These are phyloP conservation scores for Fagopyrum homotropicum DNA, from an alignment of 148 eudicot genomes.

Conservation along the genomic window DNA sequence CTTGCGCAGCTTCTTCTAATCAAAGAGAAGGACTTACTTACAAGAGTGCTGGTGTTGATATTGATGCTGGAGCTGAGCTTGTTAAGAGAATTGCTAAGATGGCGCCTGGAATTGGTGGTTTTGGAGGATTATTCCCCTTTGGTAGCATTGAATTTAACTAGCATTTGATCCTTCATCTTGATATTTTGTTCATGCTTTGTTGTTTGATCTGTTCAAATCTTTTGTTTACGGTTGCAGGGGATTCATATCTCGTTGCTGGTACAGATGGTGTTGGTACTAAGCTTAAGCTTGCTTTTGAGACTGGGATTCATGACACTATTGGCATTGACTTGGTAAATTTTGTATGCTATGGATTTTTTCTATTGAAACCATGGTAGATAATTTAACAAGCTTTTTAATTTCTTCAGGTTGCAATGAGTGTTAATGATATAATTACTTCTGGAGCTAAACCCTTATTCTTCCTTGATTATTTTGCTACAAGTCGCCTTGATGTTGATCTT, in stretches of 20 bases:
- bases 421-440: constrained; percentile 89
- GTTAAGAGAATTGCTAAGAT: constrained; percentile 74
- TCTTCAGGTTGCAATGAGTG: constrained; percentile 94
- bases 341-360: neutral
- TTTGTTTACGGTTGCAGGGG: constrained; percentile 38
- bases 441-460: constrained; percentile 94
- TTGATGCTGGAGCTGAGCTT: constrained; percentile 90
- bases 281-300: constrained; percentile 88
- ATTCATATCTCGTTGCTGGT: constrained; percentile 92
- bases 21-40: constrained; percentile 47
- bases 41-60: constrained; percentile 87
- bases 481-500: constrained; percentile 87
- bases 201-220: neutral
- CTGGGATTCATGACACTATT: constrained; percentile 87
- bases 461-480: constrained; percentile 91
- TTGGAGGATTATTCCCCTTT: constrained; percentile 77
- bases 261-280: constrained; percentile 99
- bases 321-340: constrained; percentile 83
- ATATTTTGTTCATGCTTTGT: neutral
- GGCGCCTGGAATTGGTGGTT: constrained; percentile 95
- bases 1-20: constrained; percentile 8
- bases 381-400: neutral
- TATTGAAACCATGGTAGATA: too few relatives aligned
- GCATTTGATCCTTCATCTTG: neutral
- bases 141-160: constrained; percentile 31